Conservation (phyloP, 305 asterid species). For the Solanum aculeatissimum region DNA sequence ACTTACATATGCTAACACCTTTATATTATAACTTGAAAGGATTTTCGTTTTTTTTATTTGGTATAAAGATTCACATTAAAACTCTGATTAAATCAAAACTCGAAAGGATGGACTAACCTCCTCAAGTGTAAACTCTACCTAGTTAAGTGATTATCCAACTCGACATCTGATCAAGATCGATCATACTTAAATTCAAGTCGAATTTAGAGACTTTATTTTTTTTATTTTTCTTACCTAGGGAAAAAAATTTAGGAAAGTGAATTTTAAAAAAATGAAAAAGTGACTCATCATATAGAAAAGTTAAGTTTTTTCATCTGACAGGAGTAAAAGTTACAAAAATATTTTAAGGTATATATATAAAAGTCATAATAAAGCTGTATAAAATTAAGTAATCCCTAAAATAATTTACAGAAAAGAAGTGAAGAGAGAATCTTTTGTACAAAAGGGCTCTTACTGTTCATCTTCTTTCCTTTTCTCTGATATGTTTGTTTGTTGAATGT, state of each 20-base stretch:
- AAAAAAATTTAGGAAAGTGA: neutral
- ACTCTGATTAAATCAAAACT: no score
- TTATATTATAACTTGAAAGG: no score
- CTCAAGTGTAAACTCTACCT: no score
- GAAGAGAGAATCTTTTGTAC: slow-evolving; percentile 21
- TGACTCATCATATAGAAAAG: neutral
- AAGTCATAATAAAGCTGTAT: neutral
- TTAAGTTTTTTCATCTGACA: neutral
- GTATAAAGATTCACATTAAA: no score
- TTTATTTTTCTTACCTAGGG: no score
- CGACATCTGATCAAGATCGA: no score
- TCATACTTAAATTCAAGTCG: no score
- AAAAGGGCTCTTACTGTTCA: neutral
- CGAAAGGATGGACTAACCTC: no score
- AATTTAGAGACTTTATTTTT: neutral
- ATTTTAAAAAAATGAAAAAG: neutral
- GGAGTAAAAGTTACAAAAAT: neutral
- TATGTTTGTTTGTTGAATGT: slow-evolving; percentile 16
- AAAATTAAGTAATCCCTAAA: neutral
- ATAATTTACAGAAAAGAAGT: slow-evolving; percentile 1
- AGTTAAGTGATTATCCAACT: neutral
- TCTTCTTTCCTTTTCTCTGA: slow-evolving; percentile 24
- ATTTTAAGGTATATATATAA: neutral
- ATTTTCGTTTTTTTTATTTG: no score
- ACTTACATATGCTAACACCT: no score